phyloP scores from a whole-genome alignment of 2,329 filamentous ascomycete genomes.

The Xylogone sp. region DNA sequence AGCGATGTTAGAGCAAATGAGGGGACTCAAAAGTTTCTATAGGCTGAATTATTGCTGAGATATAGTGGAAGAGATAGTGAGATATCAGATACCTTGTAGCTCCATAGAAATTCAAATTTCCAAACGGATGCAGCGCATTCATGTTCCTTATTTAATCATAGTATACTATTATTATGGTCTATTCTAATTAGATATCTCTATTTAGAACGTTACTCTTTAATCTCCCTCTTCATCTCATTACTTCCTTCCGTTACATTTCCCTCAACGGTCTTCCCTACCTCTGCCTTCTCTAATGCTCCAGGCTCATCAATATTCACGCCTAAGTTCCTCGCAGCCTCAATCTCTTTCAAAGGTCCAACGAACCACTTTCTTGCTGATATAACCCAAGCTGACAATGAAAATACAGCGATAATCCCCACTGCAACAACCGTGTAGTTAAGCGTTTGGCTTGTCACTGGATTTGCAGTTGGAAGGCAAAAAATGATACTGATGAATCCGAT shows the following conservation, averaged over 20 bases:
- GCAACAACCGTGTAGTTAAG: conserved; percentile 58
- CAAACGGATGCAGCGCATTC: no score
- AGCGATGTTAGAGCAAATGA: no score
- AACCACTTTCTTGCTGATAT: conserved; percentile 53
- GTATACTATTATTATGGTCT: no score
- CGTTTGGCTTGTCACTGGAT: conserved; percentile 52
- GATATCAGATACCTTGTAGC: no score
- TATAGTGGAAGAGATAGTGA: no score
- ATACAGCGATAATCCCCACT: conserved; percentile 51
- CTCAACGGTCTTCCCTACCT: not conserved
- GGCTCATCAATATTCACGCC: conserved; percentile 39
- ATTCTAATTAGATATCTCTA: no score
- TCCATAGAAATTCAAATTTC: no score
- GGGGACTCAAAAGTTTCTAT: no score
- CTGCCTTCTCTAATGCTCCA: conserved; percentile 17
- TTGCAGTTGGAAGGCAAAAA: conserved; percentile 53
- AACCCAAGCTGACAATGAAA: conserved; percentile 44
- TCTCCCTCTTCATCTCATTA: not conserved
- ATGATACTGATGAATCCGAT: conserved; percentile 52
- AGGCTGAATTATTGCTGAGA: no score
- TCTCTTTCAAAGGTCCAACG: conserved; percentile 49
- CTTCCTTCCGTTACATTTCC: not conserved
- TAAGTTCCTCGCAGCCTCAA: conserved; percentile 43
- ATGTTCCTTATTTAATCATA: no score
- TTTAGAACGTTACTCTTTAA: no score